Conservation (phyloP, 2,329 filamentous ascomycete genomes). For the Penicillium sp. region DNA sequence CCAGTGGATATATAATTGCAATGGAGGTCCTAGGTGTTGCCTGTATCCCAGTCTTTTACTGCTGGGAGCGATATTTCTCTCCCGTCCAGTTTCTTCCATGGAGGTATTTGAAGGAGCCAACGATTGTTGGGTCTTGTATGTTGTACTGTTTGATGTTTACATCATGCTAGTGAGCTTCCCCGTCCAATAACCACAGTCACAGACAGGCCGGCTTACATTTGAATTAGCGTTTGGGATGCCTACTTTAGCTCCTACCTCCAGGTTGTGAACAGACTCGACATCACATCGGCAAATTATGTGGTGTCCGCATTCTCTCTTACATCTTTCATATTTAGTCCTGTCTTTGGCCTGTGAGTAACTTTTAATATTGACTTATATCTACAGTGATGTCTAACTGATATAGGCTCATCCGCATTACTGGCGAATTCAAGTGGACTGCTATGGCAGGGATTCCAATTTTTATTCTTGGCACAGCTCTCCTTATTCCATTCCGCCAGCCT, state of each 20-base stretch:
- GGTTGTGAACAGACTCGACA: slow-evolving; percentile 14
- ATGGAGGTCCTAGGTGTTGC: slow-evolving; percentile 13
- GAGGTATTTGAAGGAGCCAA: slow-evolving; percentile 13
- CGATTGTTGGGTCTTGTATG: slow-evolving; percentile 13
- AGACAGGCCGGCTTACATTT: no score
- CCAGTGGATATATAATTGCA: slow-evolving; percentile 12
- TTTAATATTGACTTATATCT: neutral
- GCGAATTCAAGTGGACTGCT: slow-evolving; percentile 14
- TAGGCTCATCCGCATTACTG: slow-evolving; percentile 11
- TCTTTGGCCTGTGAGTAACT: slow-evolving; percentile 10
- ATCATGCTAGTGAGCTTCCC: slow-evolving; percentile 5
- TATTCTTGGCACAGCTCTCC: slow-evolving; percentile 8
- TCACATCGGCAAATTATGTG: slow-evolving; percentile 8
- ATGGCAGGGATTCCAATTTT: slow-evolving; percentile 13
- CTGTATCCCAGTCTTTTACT: slow-evolving; percentile 11
- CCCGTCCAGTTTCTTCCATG: slow-evolving; percentile 13
- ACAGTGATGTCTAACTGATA: neutral
- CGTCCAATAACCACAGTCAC: no score
- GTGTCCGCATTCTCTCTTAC: slow-evolving; percentile 11
- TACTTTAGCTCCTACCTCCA: slow-evolving; percentile 14
- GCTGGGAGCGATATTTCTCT: slow-evolving; percentile 12
- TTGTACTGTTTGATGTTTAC: slow-evolving; percentile 14
- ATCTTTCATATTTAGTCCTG: slow-evolving; percentile 11
- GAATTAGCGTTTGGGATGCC: slow-evolving; percentile 6
- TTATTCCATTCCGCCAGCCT: slow-evolving; percentile 9